phyloP scores from a whole-genome alignment of 805 yeast genomes.

The Metschnikowia gelsemii region DNA sequence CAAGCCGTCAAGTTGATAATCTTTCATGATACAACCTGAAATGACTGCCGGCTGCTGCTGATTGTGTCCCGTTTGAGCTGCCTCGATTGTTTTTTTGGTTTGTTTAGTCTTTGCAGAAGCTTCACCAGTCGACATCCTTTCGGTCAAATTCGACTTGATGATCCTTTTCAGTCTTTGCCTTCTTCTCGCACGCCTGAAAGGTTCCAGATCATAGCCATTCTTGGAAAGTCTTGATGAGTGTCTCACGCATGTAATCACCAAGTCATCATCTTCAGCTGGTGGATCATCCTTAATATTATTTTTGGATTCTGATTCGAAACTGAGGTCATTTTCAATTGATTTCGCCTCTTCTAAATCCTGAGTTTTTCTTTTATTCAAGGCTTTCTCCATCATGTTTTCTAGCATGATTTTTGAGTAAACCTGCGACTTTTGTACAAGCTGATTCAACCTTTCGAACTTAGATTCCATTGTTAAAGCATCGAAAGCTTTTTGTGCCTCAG shows the following conservation, averaged over 20 bases:
- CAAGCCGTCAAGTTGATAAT: conserved; percentile 85
- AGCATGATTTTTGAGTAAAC: conserved; percentile 84
- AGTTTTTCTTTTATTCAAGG: conserved; percentile 29
- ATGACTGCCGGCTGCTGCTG: conserved; percentile 36
- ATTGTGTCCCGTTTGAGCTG: conserved; percentile 24
- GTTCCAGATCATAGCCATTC: neutral
- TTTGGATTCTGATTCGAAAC: conserved; percentile 6
- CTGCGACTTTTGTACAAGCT: conserved; percentile 82
- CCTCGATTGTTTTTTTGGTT: conserved; percentile 26
- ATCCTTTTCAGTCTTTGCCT: neutral
- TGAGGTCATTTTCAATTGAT: conserved; percentile 14
- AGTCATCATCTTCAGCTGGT: neutral
- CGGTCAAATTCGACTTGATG: neutral
- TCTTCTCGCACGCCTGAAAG: neutral
- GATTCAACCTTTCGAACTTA: conserved; percentile 66
- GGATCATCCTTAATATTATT: neutral
- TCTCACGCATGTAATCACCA: conserved; percentile 5
- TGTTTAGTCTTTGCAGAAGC: conserved; percentile 21
- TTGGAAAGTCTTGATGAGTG: neutral
- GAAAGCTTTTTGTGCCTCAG: conserved; percentile 40
- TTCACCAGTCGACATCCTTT: conserved; percentile 6
- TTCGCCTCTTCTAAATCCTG: conserved; percentile 18
- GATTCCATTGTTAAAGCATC: conserved; percentile 49
- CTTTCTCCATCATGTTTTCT: conserved; percentile 62
- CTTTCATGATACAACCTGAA: conserved; percentile 60